Evolutionary conservation across 176 grass and related monocot species (phyloP), one percentile per base, ranked within the genome.

Genomic region (Musa beccarii): DNA sequence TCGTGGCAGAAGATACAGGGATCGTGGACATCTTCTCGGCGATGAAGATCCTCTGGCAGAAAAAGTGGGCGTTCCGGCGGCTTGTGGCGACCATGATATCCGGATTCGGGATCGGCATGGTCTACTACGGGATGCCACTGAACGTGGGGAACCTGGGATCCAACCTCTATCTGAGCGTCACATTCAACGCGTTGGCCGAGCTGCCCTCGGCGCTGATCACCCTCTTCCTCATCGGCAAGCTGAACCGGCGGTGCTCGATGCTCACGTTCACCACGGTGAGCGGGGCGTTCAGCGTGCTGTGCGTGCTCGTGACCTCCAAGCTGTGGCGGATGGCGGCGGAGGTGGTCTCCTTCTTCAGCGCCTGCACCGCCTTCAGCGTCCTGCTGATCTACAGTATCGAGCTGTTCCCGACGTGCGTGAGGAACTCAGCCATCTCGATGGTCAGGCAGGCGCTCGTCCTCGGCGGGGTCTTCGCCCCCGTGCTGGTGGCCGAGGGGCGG

Each of bases 71-170:
- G 21, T 28, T 88, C 2, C 84, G 88, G 71, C 73, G 94, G 56
- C 77, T 97, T 19, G 71, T 76, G 76, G 82, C 84, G 50, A 87
- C 90, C 78, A 93, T 91, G 88, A 80, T 75, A 11, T 75, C 49
- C 1, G 54, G 88, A 66, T 85, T 97, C 68, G 94, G 94, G 59
- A 68, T 97, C 49, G 94, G 94, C 12, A 80, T 84, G 74, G 79
- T 93, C 68, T 97, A 97, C 79, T 97, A 87, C 76, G 94, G 94
- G 22, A 91, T 97, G 94, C 94, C 90, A 12, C 74, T 97, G 49
- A 97, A 97, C 77, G 82, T 97, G 17, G 94, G 94, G 21, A 97
- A 83, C 84, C 53, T 97, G 21, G 90, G 94, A 0, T 83, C 90
- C 49, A 89, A 90, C 67, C 84, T 97, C 28, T 97, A 97, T 74